Evolutionary conservation across 208 protist species (phyloP), one percentile per base, ranked within the genome.

Genomic region (Trypanosoma caninum): DNA sequence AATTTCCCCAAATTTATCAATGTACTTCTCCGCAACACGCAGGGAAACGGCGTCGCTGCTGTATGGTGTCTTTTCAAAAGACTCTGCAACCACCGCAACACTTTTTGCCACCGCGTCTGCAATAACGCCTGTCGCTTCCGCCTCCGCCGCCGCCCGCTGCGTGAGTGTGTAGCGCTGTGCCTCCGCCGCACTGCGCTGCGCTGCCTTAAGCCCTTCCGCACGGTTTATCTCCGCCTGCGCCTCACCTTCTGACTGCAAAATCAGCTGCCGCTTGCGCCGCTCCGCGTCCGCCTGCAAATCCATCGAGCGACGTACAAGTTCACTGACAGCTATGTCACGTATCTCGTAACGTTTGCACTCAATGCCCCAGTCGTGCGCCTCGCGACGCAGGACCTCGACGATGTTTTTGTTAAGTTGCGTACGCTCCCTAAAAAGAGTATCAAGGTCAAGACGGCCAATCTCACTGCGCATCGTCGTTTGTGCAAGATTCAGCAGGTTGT

Each of bases 381-480:
- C 95, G 0, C 63, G 62, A 28, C 96, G 91, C 30, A 98, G 91
- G 8, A 87, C 79, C 13, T 84, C 67, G 1, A 98, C 91, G 58
- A 98, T 99, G 73, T 69, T 85, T 13, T 69, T 60, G 66, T 99
- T 99, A 42, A 99, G 81, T 53, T 55, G 76, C 10, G 91, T 87
- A 0, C 97, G 83, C 74, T 99, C 96, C 44, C 82, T 67, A 46
- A 99, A 98, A 5, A 96, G 86, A 54, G 65, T 94, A 66, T 99
- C 97, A 3, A 99, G 84, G 14, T 78, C 80, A 62, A 99, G 77
- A 50, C 94, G 92, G 42, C 97, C 94, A 60, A 98, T 95, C 69
- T 98, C 94, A 30, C 87, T 94, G 37, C 96, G 91, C 96, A 98
- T 97, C n/a, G 97, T 98, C 13, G 94, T 98, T 72, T 98, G 95